A percentile compares a stretch with the other conserved stretches of the same genome.
Conservation (phyloP, 2,329 filamentous ascomycete species). For the Clarireedia hainanense region DNA sequence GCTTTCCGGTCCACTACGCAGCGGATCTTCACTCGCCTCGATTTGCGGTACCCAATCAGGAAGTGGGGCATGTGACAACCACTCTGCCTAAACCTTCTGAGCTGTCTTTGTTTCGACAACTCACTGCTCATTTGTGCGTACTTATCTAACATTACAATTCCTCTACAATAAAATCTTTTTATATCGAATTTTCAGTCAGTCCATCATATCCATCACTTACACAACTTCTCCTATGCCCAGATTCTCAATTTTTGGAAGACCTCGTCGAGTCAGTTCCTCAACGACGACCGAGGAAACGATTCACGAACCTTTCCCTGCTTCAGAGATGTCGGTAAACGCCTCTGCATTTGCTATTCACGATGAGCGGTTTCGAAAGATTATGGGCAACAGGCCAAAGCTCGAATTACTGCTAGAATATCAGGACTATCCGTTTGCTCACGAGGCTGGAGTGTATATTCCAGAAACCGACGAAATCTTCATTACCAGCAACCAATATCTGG, state of each 20-base stretch:
- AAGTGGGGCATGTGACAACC: too few relatives aligned
- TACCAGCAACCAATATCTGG: conserved; percentile 32
- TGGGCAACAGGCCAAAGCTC: conserved; percentile 21
- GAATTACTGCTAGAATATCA: conserved; percentile 34
- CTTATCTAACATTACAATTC: neutral
- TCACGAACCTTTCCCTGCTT: neutral
- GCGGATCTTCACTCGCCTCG: too few relatives aligned
- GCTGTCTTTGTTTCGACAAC: neutral
- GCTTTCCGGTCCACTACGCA: too few relatives aligned
- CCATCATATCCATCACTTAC: neutral
- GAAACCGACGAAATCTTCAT: conserved; percentile 36
- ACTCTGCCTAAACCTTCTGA: neutral
- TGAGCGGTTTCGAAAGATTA: conserved; percentile 4
- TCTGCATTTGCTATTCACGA: neutral
- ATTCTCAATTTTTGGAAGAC: neutral
- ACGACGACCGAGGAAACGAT: neutral
- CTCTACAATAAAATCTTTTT: neutral
- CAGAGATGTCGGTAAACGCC: neutral
- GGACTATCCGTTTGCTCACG: conserved; percentile 37
- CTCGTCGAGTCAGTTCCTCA: neutral
- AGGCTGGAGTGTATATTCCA: conserved; percentile 41
- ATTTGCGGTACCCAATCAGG: too few relatives aligned
- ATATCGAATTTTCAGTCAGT: neutral
- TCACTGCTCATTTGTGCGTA: neutral
- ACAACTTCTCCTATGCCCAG: neutral